phyloP scores from a whole-genome alignment of 306 rosid genomes.

The Quercus berberidifolia region DNA sequence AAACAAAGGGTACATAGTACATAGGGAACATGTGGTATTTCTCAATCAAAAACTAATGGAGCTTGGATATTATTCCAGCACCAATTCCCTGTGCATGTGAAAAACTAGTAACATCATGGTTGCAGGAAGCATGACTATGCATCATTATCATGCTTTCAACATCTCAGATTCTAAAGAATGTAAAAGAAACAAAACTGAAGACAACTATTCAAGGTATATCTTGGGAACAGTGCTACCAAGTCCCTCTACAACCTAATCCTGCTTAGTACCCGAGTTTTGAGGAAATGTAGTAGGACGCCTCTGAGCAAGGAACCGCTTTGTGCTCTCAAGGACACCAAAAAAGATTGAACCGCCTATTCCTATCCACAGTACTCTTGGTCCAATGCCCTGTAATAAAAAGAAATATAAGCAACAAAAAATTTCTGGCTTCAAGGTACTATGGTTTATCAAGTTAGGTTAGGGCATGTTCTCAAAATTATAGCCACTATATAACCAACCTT shows the following conservation, averaged over 20 bases:
- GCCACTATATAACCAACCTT: slow-evolving; percentile 44
- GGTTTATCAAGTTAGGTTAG: background rate
- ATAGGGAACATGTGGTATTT: no score
- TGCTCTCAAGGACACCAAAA: slow-evolving; percentile 47
- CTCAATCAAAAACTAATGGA: no score
- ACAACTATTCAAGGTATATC: background rate
- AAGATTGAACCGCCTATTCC: slow-evolving; percentile 57
- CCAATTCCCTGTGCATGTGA: no score
- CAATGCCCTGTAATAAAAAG: slow-evolving; percentile 41
- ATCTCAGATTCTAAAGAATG: background rate
- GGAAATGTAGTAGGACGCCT: slow-evolving; percentile 19
- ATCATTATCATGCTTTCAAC: background rate
- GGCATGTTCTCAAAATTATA: no score
- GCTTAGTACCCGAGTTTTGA: slow-evolving; percentile 22
- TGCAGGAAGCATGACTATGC: background rate
- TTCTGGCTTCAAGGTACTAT: background rate
- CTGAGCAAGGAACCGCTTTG: slow-evolving; percentile 40
- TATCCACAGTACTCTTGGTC: slow-evolving; percentile 59
- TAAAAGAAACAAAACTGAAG: background rate
- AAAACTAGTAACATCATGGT: no score
- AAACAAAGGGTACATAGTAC: no score
- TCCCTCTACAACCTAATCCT: slow-evolving; percentile 11
- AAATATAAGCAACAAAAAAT: background rate
- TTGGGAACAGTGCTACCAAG: background rate
- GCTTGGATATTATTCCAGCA: no score